These are phyloP conservation scores for Meredithiella fracta DNA, from an alignment of 2,329 filamentous ascomycete species.

Conservation along the genomic window DNA sequence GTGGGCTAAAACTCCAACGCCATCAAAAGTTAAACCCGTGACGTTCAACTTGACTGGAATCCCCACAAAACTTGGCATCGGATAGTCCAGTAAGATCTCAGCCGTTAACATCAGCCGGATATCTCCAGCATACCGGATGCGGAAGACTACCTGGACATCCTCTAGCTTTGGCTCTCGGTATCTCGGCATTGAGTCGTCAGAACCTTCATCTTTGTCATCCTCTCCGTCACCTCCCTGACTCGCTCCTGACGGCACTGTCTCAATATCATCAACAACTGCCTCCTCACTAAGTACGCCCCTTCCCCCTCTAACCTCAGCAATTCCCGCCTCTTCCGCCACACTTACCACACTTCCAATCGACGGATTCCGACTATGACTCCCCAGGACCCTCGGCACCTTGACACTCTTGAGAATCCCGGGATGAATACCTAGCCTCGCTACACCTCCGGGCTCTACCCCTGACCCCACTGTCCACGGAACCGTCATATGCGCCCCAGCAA, in stretches of 20 bases:
- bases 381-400: conserved; percentile 2
- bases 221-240: conserved; percentile 15
- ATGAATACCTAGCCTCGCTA: not conserved
- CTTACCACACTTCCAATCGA: conserved; percentile 9
- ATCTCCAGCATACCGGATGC: conserved; percentile 77
- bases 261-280: conserved; percentile 25
- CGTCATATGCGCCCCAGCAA: conserved; percentile 45
- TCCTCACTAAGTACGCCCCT: conserved; percentile 20
- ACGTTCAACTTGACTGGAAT: conserved; percentile 91
- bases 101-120: conserved; percentile 78
- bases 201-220: conserved; percentile 7
- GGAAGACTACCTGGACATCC: conserved; percentile 83
- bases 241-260: conserved; percentile 10
- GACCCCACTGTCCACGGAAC: conserved; percentile 8
- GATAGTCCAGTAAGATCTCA: conserved; percentile 91
- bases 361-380: conserved; percentile 6
- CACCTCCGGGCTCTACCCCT: conserved; percentile 3
- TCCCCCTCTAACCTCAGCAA: conserved; percentile 17
- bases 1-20: conserved; percentile 79
- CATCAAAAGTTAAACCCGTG: conserved; percentile 87
- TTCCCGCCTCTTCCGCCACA: conserved; percentile 27
- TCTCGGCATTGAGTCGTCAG: conserved; percentile 22
- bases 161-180: conserved; percentile 62
- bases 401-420: not conserved
- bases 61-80: conserved; percentile 94